Evolutionary conservation across 2,329 filamentous ascomycete genomes (phyloP), one percentile per base, ranked within the genome.

Genomic region (Pseudopyrenochaeta lycopersici): DNA sequence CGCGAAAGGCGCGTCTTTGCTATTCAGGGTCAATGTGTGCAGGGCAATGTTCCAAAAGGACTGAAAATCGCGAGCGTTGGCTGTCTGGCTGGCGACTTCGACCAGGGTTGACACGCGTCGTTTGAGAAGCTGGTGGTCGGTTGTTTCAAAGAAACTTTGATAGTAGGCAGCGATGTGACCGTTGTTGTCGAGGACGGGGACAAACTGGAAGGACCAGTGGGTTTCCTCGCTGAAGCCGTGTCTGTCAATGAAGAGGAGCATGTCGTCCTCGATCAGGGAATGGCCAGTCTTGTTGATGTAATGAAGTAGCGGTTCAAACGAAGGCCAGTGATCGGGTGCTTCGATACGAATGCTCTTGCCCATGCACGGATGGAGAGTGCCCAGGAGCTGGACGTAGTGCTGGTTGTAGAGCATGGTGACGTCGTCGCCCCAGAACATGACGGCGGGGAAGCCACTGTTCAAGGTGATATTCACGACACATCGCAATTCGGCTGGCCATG

Each of bases 381-480:
- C 70, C 5, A 72, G 57, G 6, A 74, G 52, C 20, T 70, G 56
- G 4, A 72, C 61, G 20, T 76, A 77, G 1, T 62, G 54, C 30
- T 75, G 70, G 32, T 78, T 78, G 62, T 77, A 77, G 18, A 78
- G 45, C 58, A 75, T 72, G 17, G 64, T 68, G 38, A 73, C 67
- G 2, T 73, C 63, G 6, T 70, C 54, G 7, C 77, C 76, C 72
- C 82, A 30, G 84, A 86, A 66, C 77, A 92, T 82, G 10, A 88
- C 85, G 2, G 86, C 84, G 0, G 89, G 88, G 4, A 64, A 52
- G 12, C 50, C 56, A 36, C 68, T 64, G 12, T 63, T 63, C 88
- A 94, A 90, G 58, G 93, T 84, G 48, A 92, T 77, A 68, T 92
- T 93, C 32, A 89, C 87, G 84, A 92, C 89, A 60, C 85, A 85